These are phyloP conservation scores for Plenodomus tracheiphilus DNA, from an alignment of 2,329 filamentous ascomycete genomes.

Conservation along the genomic window DNA sequence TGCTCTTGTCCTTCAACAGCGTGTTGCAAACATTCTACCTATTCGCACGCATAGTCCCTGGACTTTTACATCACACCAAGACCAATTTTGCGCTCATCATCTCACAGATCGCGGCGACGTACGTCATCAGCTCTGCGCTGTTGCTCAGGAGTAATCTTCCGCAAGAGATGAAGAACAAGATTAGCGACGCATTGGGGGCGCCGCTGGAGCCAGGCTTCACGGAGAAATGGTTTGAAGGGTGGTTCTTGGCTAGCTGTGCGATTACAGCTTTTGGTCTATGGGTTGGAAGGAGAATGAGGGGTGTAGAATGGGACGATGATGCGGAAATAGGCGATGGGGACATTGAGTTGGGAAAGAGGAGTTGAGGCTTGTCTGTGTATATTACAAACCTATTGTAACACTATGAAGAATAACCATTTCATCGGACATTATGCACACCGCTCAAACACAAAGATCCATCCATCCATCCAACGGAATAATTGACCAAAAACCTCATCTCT, in stretches of 20 bases:
- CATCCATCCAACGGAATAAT: too few species aligned
- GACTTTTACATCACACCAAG: conserved; percentile 72
- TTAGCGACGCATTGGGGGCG: conserved; percentile 76
- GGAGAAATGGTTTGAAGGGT: conserved; percentile 84
- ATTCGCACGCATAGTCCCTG: conserved; percentile 73
- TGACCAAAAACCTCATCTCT: too few species aligned
- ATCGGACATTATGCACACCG: too few species aligned
- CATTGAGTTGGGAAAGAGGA: conserved; percentile 69
- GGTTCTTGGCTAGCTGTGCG: conserved; percentile 73
- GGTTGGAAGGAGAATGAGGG: conserved; percentile 66
- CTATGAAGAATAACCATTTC: too few species aligned
- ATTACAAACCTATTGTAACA: background rate
- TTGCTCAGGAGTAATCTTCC: conserved; percentile 79
- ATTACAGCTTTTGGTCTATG: conserved; percentile 73
- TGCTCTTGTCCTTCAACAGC: conserved; percentile 78
- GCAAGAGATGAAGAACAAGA: conserved; percentile 73
- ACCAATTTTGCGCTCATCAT: conserved; percentile 79
- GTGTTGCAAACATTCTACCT: conserved; percentile 85
- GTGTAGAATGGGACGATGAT: conserved; percentile 43
- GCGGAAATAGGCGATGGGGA: conserved; percentile 54
- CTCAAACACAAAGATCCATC: too few species aligned
- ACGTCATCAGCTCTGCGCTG: conserved; percentile 79
- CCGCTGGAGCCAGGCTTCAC: conserved; percentile 74
- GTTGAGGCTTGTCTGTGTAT: background rate
- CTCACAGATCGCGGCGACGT: conserved; percentile 79